phyloP scores from a whole-genome alignment of 768 basidiomycete species.

The Lactarius evosmus region DNA sequence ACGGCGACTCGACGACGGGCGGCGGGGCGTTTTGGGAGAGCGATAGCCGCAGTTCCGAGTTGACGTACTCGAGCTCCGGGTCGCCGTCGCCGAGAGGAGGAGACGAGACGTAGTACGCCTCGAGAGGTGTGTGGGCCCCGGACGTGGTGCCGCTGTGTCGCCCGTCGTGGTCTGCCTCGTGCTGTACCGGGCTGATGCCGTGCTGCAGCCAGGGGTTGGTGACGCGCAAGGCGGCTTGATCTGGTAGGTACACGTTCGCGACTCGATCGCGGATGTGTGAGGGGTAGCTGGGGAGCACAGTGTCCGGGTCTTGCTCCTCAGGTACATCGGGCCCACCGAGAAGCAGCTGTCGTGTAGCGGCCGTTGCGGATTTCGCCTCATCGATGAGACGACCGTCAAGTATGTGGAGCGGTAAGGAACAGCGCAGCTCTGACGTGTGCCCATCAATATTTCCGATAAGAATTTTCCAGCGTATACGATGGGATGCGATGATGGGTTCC shows the following conservation, averaged over 20 bases:
- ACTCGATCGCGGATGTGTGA: slow-evolving; percentile 90
- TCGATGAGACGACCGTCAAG: slow-evolving; percentile 69
- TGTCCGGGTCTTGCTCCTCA: slow-evolving; percentile 53
- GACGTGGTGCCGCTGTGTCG: slow-evolving; percentile 22
- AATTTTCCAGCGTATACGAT: slow-evolving; percentile 80
- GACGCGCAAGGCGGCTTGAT: slow-evolving; percentile 58
- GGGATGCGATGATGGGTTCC: slow-evolving; percentile 71
- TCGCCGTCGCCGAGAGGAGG: slow-evolving; percentile 35
- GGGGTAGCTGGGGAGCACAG: slow-evolving; percentile 83
- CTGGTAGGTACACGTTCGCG: slow-evolving; percentile 69
- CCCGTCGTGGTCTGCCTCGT: slow-evolving; percentile 23
- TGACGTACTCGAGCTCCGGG: slow-evolving; percentile 71
- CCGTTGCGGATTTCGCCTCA: slow-evolving; percentile 70
- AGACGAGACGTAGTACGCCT: slow-evolving; percentile 33
- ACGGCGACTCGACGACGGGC: slow-evolving; percentile 31
- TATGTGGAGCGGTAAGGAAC: slow-evolving; percentile 85
- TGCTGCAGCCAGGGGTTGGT: slow-evolving; percentile 58
- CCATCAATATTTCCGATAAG: slow-evolving; percentile 84
- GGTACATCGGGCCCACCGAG: slow-evolving; percentile 40
- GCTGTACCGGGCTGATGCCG: slow-evolving; percentile 41
- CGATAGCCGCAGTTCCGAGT: slow-evolving; percentile 77
- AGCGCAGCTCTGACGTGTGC: slow-evolving; percentile 91
- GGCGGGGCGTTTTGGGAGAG: slow-evolving; percentile 43
- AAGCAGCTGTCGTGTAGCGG: slow-evolving; percentile 72
- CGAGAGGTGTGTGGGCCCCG: slow-evolving; percentile 26